Evolutionary conservation across 768 basidiomycete genomes (phyloP), one percentile per base, ranked within the genome.

Genomic region (Naganishia vishniacii): DNA sequence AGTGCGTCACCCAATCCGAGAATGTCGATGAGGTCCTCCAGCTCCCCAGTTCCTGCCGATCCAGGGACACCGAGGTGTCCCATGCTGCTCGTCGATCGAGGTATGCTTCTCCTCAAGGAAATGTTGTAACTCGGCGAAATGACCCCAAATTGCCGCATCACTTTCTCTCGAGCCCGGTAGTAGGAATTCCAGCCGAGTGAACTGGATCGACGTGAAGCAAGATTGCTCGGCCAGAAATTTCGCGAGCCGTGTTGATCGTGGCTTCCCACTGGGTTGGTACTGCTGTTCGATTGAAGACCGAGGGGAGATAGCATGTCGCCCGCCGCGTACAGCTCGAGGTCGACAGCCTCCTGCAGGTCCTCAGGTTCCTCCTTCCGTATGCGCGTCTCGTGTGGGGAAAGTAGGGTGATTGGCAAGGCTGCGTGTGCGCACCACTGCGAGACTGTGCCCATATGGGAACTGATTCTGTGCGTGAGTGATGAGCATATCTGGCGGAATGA

Each of bases 271-370:
- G 34, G 20, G 20, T 15, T 40, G 53, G 20, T 34, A 34, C 40
- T 56, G n/a, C 53, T 37, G 34, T 29, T 26, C n/a, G 32, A 37
- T 25, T 37, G 32, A 37, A 41, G 32, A n/a, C 23, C 37, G 4
- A 37, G 34, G 9, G 62, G 41, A 9, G 62, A 37, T n/a, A 41
- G 18, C 4, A 25, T 31, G 20, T 37, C 49, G 34, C 26, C 29
- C 41, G 41, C 42, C n/a, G 70, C 69, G 64, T 77, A 77, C 72
- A 77, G 72, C 32, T 72, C 70, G 48, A 77, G 71, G 15, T 74
- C 73, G 31, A 77, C 71, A 1, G 72, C 74, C 28, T 74, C 68
- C 23, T 71, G 65, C 4, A 77, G 65, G 0, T 68, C 26, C 41
- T 69, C 62, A 0, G 73, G 67, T 0, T 71, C 64, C 3, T 44